These are phyloP conservation scores for Geosmithia flava DNA, from an alignment of 2,329 filamentous ascomycete species.

Conservation along the genomic window DNA sequence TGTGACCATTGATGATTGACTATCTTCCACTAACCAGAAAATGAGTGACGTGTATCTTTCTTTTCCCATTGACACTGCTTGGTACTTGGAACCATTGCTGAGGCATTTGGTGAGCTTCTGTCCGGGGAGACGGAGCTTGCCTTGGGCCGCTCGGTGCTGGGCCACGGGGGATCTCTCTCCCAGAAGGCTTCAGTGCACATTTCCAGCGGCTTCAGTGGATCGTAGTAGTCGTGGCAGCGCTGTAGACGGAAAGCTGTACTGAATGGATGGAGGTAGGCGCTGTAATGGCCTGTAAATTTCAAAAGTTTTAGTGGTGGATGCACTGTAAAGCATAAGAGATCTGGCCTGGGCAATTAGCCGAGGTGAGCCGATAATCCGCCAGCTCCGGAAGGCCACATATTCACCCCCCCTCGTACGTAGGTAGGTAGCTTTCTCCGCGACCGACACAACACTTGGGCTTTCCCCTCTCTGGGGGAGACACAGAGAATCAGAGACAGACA, in stretches of 20 bases:
- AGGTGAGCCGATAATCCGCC: constrained; percentile 5
- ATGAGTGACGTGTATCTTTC: too few relatives aligned
- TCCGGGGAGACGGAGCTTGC: background rate
- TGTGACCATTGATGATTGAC: background rate
- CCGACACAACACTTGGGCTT: background rate
- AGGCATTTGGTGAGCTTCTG: constrained; percentile 1
- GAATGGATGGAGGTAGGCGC: too few relatives aligned
- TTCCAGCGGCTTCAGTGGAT: too few relatives aligned
- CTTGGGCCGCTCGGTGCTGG: background rate
- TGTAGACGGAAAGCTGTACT: too few relatives aligned
- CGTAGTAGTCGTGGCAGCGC: too few relatives aligned
- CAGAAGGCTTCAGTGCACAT: background rate
- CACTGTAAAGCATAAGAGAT: background rate
- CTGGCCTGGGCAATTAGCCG: constrained; percentile 7
- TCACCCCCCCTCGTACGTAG: background rate
- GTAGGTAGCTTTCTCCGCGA: background rate
- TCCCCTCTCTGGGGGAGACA: background rate
- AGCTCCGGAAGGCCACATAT: background rate
- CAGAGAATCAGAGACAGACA: too few relatives aligned
- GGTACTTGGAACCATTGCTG: background rate
- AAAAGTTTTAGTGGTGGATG: background rate
- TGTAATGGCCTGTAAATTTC: background rate
- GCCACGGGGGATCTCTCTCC: background rate
- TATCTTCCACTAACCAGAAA: too few relatives aligned
- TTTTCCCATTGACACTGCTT: background rate